phyloP scores from a whole-genome alignment of 2,329 filamentous ascomycete species.

The Fusarium sp. region DNA sequence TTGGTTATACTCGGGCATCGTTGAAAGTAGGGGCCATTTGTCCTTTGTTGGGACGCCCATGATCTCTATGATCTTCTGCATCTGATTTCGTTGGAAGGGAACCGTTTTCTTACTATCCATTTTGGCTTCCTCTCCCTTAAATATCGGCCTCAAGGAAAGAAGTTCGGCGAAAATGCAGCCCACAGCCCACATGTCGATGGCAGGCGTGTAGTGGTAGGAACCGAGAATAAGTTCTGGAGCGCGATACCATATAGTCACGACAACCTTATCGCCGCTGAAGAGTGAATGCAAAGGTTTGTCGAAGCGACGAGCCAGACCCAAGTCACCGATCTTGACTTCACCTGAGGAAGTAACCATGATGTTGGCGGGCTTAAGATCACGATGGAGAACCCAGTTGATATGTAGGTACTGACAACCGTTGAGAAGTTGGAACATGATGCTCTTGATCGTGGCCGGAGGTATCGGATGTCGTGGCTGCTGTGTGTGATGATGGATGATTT shows the following conservation, averaged over 20 bases:
- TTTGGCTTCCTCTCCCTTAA: conserved; percentile 98
- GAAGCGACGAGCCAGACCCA: conserved; percentile 92
- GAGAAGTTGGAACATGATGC: conserved; percentile 94
- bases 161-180: conserved; percentile 98
- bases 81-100: conserved; percentile 97
- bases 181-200: conserved; percentile 97
- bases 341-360: conserved; percentile 96
- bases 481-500: conserved; percentile 98
- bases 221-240: conserved; percentile 94
- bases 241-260: conserved; percentile 99
- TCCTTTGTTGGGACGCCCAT: conserved; percentile 92
- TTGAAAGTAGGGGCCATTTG: conserved; percentile 84
- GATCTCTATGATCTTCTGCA: conserved; percentile 98
- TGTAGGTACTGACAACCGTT: conserved; percentile 96
- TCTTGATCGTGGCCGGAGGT: conserved; percentile 88
- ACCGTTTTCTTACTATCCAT: conserved; percentile 99
- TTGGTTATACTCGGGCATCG: conserved; percentile 89
- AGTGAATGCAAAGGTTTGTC: conserved; percentile 93
- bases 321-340: conserved; percentile 93
- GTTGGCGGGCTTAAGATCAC: conserved; percentile 96
- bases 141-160: conserved; percentile 89
- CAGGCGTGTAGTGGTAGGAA: conserved; percentile 94
- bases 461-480: conserved; percentile 90
- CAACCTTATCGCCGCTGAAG: conserved; percentile 95
- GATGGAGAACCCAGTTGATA: conserved; percentile 96